Base-by-base conservation (phyloP, 768 basidiomycete species). In the Mycena albidolilacea region DNA sequence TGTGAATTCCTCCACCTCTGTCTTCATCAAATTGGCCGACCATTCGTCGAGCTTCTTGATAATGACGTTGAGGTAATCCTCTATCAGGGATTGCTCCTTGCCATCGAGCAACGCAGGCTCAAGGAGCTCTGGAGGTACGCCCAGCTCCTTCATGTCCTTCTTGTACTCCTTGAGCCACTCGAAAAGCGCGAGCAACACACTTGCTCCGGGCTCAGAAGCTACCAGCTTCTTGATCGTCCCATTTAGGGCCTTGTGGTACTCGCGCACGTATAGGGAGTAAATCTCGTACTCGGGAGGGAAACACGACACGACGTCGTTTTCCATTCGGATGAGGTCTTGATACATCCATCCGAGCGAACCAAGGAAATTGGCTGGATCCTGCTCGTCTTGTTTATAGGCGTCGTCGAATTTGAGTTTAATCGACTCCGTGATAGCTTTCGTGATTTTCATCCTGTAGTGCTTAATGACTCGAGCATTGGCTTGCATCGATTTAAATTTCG, bases 91-190 rank as follows among this genome's bases (percentile, higher is more conserved):
- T 80, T 98, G 96, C 79, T 97, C 96, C 80, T 97, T 96, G 70
- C 98, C 97, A 70, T 96, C 97, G 43, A 99, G 87, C n/a, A 99
- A 85, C 0, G 97, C 91, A 0, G 97, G 98, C 66, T 96, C 91
- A 41, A 98, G 85, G 63, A 94, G 89, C 52, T 96, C 96, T 0
- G 90, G 84, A 0, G 96, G 88, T 35, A 99, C 87, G 58, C 92
- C 91, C 63, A 99, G 90, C 78, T 98, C 97, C 82, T 95, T 96
- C 97, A 98, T 98, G 78, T 91, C 95, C 79, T 91, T 89, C 84
- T 94, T 93, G 86, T 99, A 98, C 79, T 98, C 94, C 83, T 98
- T 99, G 64, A 98, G 87, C 96, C 97, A 98, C 7, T 93, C 94
- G 75, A 95, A 94, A 37, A 99, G 88, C 30, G 91, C 88, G 3